A percentile compares a stretch with the other conserved stretches of the same genome.
These are phyloP conservation scores for Debaryomyces prosopidis DNA, from an alignment of 805 yeast genomes.

Conservation along the genomic window DNA sequence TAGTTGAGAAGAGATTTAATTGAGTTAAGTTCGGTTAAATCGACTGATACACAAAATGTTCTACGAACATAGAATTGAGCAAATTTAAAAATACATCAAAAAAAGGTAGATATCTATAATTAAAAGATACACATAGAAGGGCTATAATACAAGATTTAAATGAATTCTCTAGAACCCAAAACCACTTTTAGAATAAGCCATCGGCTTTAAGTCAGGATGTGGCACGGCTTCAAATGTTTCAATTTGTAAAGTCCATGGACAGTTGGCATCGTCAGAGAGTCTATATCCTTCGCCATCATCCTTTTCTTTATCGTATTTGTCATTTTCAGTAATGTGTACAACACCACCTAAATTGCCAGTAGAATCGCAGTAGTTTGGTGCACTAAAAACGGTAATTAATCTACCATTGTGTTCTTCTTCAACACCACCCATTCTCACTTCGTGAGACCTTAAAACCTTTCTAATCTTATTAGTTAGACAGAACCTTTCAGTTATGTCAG, in stretches of 20 bases:
- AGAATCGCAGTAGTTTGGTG: slow-evolving; percentile 95
- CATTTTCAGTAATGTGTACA: slow-evolving; percentile 61
- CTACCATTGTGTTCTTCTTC: slow-evolving; percentile 84
- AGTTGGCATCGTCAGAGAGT: slow-evolving; percentile 33
- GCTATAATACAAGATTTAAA: background rate
- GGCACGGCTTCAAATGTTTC: slow-evolving; percentile 76
- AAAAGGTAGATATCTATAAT: too few species aligned
- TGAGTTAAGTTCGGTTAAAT: too few species aligned
- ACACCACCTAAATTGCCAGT: slow-evolving; percentile 92
- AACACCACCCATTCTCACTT: slow-evolving; percentile 89
- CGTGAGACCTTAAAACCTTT: slow-evolving; percentile 90
- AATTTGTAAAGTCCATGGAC: slow-evolving; percentile 50
- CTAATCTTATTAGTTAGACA: slow-evolving; percentile 69
- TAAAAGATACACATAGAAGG: background rate
- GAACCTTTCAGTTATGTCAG: slow-evolving; percentile 84
- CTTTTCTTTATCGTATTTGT: slow-evolving; percentile 44
- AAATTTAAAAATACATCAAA: too few species aligned
- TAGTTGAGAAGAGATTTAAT: too few species aligned
- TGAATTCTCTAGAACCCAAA: slow-evolving; percentile 32
- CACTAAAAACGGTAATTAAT: slow-evolving; percentile 92
- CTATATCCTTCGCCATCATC: slow-evolving; percentile 46
- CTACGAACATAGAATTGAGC: too few species aligned
- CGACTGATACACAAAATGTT: too few species aligned
- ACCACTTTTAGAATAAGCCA: slow-evolving; percentile 72
- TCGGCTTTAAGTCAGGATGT: slow-evolving; percentile 90